These are phyloP conservation scores for Fermentozyma sake DNA, from an alignment of 1,139 yeast species.

Conservation along the genomic window DNA sequence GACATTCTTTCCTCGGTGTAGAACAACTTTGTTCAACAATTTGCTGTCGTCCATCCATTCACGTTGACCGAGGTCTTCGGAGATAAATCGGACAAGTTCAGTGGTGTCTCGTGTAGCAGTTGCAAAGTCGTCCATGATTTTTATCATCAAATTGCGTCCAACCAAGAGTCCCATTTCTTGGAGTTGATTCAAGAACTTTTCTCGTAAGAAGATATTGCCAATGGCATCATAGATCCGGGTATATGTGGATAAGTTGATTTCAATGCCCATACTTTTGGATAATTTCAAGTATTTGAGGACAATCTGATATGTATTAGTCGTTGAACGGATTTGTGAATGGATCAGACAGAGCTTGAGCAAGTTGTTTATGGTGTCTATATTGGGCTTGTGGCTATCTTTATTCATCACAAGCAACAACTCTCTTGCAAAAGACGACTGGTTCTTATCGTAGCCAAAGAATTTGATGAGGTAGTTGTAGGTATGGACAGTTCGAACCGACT, in stretches of 20 bases:
- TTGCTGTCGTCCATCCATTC: constrained; percentile 30
- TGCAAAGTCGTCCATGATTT: constrained; percentile 35
- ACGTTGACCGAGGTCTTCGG: constrained; percentile 25
- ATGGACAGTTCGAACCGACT: constrained; percentile 28
- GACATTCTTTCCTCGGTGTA: constrained; percentile 14
- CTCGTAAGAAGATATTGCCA: constrained; percentile 34
- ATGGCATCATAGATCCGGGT: constrained; percentile 37
- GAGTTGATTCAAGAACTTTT: constrained; percentile 29
- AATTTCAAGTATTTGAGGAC: constrained; percentile 30
- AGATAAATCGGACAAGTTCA: constrained; percentile 32
- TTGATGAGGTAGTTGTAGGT: constrained; percentile 41
- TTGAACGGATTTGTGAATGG: constrained; percentile 33
- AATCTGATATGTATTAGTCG: constrained; percentile 28
- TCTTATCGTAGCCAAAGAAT: constrained; percentile 39
- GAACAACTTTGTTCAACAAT: constrained; percentile 27
- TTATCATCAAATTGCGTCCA: constrained; percentile 23
- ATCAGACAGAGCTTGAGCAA: constrained; percentile 28
- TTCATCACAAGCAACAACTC: constrained; percentile 40
- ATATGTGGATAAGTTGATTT: constrained; percentile 35
- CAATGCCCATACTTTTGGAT: constrained; percentile 22
- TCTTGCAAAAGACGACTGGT: constrained; percentile 41
- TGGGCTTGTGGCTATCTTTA: constrained; percentile 39
- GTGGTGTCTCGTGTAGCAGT: constrained; percentile 20
- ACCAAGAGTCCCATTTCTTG: constrained; percentile 32
- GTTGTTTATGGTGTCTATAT: constrained; percentile 38